Percentiles rank a stretch among this genome's conserved stretches.
Evolutionary conservation across 129 eudicot species (phyloP).

Genomic region (Tanacetum coccineum): DNA sequence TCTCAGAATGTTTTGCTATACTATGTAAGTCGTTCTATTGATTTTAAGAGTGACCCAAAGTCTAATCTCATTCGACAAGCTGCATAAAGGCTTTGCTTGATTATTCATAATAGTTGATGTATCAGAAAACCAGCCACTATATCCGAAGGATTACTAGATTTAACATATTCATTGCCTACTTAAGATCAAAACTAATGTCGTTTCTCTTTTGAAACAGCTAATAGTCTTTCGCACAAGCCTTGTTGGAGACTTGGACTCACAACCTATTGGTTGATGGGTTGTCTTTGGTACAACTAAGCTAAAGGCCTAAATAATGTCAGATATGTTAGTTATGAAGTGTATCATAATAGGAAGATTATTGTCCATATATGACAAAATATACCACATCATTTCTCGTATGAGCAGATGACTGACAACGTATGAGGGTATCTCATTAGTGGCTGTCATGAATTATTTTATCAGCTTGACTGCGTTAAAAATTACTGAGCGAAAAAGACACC

Average conservation of each 20-base stretch:
- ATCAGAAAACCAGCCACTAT: background rate
- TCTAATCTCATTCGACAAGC: background rate
- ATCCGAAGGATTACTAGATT: constrained; percentile 1
- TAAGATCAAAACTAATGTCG: background rate
- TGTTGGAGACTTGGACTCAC: too few relatives aligned
- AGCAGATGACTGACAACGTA: constrained; percentile 1
- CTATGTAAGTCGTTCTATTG: background rate
- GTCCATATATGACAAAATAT: constrained; percentile 1
- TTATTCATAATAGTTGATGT: background rate
- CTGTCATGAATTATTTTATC: background rate
- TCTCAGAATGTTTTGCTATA: background rate
- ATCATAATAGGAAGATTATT: background rate
- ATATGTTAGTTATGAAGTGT: background rate
- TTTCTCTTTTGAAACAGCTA: too few relatives aligned
- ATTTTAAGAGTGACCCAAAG: background rate
- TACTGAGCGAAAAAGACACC: too few relatives aligned
- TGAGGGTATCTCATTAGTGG: background rate
- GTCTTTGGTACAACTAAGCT: too few relatives aligned
- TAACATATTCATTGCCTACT: background rate
- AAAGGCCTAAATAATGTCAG: background rate
- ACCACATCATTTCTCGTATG: background rate
- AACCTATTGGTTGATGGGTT: too few relatives aligned
- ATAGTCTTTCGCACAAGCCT: too few relatives aligned
- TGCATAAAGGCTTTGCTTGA: background rate
- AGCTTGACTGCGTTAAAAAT: background rate